Base-by-base conservation (phyloP, 2,329 filamentous ascomycete genomes). In the Trichoderma sp. region DNA sequence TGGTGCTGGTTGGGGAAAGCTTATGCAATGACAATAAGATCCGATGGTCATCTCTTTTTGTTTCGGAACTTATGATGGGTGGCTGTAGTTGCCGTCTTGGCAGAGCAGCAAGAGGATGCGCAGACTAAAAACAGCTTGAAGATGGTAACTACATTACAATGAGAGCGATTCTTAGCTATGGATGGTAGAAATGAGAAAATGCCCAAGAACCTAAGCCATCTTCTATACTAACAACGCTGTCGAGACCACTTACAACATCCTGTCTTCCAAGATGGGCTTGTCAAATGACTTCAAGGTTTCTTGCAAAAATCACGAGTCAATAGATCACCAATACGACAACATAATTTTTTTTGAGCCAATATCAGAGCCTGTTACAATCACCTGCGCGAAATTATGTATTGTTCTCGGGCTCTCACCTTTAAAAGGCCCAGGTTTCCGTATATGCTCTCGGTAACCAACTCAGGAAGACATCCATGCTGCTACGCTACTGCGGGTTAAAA, bases 1-100 rank as follows among this genome's bases (percentile, higher is more conserved):
- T 56, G 52, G 58, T 66, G 21, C 32, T 21, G 26, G 58, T 66
- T 59, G 39, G 64, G 34, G 28, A 49, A 58, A 28, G 64, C 54
- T 66, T 51, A 51, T 58, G 51, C n/a, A 37, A 6, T 21, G 26
- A 43, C 60, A 43, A 52, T 32, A 63, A 21, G 30, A 63, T 63
- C 46, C n/a, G 26, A n/a, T 34, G 54, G 55, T n/a, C 10, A 10
- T 43, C 39, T 43, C 34, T 13, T 37, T 37, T 55, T 32, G 28
- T 10, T n/a, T 54, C 51, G 46, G 28, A 16, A 55, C 26, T 28
- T 32, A 55, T 32, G 52, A 18, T 46, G 5, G 10, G 43, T 49
- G 26, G 16, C 37, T 18, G 16, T 16, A 46, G 7, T 49, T 24
- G 46, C n/a, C 24, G 43, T 49, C n/a, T n/a, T n/a, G n/a, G n/a